Percentiles rank a stretch among this genome's conserved stretches.
These are phyloP conservation scores for Ceratobasidium papillatum DNA, from an alignment of 1,284 basidiomycete species.

Conservation along the genomic window DNA sequence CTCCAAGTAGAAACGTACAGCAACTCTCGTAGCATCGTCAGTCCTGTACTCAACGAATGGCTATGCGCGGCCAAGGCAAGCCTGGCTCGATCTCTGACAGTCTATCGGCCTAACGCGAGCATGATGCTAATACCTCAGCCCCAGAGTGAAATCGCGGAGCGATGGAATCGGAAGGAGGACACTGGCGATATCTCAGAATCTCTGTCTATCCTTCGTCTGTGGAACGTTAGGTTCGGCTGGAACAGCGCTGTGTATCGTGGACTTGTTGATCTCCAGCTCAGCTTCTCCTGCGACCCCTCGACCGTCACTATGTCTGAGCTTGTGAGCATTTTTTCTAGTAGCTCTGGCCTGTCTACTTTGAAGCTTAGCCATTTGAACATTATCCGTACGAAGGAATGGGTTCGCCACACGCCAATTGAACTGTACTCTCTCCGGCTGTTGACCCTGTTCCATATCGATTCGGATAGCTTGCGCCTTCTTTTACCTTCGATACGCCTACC, in stretches of 20 bases:
- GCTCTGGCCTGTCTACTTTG: neutral
- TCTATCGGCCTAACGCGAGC: neutral
- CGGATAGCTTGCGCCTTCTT: neutral
- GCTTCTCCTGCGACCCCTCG: neutral
- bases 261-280: slow-evolving; percentile 2
- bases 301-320: neutral
- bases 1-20: neutral
- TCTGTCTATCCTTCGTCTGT: neutral
- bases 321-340: neutral
- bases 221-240: neutral
- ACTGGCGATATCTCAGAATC: neutral
- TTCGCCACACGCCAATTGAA: neutral
- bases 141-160: neutral
- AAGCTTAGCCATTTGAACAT: neutral
- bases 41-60: neutral
- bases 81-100: neutral
- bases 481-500: neutral
- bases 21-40: neutral
- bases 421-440: neutral
- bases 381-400: neutral
- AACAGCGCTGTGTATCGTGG: neutral
- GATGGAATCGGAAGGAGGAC: neutral
- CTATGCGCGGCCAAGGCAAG: neutral
- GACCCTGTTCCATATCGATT: neutral
- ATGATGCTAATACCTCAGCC: neutral